Percentiles rank a stretch among this genome's conserved stretches.
These are phyloP conservation scores for Chenopodium berlandieri DNA, from an alignment of 148 eudicot species.

Conservation along the genomic window DNA sequence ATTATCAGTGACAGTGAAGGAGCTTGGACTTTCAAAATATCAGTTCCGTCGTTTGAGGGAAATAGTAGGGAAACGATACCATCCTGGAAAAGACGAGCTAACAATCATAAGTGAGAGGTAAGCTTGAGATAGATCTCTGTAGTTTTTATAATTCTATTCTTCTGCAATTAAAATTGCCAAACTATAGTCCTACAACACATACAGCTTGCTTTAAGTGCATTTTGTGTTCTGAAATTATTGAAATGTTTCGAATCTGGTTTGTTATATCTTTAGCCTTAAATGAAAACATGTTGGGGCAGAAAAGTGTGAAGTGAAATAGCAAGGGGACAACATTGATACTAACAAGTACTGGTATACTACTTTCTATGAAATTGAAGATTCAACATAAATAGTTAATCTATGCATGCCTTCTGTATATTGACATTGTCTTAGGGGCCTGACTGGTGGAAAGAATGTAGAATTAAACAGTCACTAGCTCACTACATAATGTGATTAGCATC, in stretches of 20 bases:
- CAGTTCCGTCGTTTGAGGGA: slow-evolving; percentile 80
- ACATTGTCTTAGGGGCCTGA: neutral
- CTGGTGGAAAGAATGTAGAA: neutral
- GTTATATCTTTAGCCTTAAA: neutral
- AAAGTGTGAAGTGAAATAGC: neutral
- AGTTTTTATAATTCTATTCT: neutral
- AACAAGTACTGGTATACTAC: neutral
- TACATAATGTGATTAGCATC: neutral
- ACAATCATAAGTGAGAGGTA: slow-evolving; percentile 96
- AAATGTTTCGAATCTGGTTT: neutral
- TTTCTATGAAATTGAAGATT: neutral
- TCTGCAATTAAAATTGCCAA: neutral
- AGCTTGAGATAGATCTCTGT: neutral
- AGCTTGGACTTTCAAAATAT: slow-evolving; percentile 84
- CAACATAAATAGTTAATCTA: neutral
- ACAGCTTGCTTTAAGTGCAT: neutral
- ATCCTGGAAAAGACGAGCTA: slow-evolving; percentile 83
- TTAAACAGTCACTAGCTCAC: neutral
- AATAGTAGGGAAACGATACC: slow-evolving; percentile 81
- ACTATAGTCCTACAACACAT: neutral
- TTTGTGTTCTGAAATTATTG: neutral
- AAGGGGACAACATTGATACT: neutral
- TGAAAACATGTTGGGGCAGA: neutral
- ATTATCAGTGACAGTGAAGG: slow-evolving; percentile 83
- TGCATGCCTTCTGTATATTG: neutral